A percentile compares a stretch with the other conserved stretches of the same genome.
phyloP scores from a whole-genome alignment of 2,329 filamentous ascomycete genomes.

The Colletotrichum endophyticum region DNA sequence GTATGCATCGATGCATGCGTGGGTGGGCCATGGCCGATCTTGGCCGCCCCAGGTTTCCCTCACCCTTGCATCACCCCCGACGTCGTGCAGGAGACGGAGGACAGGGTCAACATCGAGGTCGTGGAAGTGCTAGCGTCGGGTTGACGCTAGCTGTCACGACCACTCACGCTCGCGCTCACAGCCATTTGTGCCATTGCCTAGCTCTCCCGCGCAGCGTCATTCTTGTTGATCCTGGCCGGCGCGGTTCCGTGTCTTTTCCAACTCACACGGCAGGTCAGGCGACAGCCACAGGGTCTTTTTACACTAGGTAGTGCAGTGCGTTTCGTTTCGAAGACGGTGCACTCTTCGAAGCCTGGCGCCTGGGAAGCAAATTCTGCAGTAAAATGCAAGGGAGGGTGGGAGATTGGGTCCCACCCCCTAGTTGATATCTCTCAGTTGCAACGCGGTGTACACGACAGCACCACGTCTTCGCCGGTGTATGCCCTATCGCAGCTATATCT shows the following conservation, averaged over 20 bases:
- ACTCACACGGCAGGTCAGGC: not conserved
- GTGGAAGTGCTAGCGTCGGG: not conserved
- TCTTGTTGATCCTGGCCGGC: not conserved
- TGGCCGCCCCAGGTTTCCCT: constrained; percentile 19
- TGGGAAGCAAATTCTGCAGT: not conserved
- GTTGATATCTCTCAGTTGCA: not conserved
- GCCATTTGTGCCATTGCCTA: not conserved
- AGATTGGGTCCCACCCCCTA: constrained; percentile 3
- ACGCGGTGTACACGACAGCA: not conserved
- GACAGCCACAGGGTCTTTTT: not conserved
- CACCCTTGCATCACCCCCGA: constrained; percentile 8
- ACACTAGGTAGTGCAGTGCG: not conserved
- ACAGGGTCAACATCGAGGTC: not conserved
- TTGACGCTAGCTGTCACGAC: not conserved
- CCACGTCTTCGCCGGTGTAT: constrained; percentile 5
- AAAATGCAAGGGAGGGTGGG: not conserved
- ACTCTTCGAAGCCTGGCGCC: not conserved
- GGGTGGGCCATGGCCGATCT: constrained; percentile 14
- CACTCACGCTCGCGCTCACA: not conserved
- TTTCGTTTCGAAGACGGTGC: not conserved
- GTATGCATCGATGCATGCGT: constrained; percentile 2
- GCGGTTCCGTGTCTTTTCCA: not conserved
- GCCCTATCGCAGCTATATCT: constrained; percentile 3
- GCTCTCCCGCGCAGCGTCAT: not conserved
- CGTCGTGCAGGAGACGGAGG: not conserved